Evolutionary conservation across 257 asterid species (phyloP).

Genomic region (Solanum dulcamara): DNA sequence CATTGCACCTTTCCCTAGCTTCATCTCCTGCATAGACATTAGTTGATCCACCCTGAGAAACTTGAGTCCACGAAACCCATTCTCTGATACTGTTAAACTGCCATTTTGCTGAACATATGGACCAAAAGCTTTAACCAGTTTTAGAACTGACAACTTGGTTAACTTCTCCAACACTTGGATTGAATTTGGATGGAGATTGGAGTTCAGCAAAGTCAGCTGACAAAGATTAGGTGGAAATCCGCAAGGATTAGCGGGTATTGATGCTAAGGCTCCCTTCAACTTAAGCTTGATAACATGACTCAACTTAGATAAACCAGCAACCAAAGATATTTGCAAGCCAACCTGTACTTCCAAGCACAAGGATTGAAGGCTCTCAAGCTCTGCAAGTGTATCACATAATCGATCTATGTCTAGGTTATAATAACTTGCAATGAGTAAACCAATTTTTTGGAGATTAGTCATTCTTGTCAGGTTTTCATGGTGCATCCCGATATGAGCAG

Average conservation of each 20-base stretch:
- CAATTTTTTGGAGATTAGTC: neutral
- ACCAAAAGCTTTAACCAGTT: neutral
- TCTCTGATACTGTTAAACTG: neutral
- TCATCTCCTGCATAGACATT: neutral
- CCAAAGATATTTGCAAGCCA: neutral
- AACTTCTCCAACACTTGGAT: neutral
- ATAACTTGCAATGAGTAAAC: neutral
- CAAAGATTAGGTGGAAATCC: conserved; percentile 8
- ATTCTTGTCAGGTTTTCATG: neutral
- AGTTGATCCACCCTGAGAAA: neutral
- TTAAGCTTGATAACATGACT: neutral
- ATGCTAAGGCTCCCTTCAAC: neutral
- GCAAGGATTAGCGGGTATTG: neutral
- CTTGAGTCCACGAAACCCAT: neutral
- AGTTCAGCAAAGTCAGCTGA: neutral
- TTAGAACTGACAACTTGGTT: neutral
- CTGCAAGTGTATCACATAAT: neutral
- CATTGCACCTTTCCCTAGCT: neutral
- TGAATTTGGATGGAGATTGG: neutral
- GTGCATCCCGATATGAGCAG: neutral
- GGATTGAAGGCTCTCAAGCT: neutral
- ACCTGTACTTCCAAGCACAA: neutral
- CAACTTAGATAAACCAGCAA: neutral
- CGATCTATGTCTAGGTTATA: neutral
- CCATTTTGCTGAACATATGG: neutral